A percentile compares a stretch with the other conserved stretches of the same genome.
These are phyloP conservation scores for Sungouiella thailandica DNA, from an alignment of 805 yeast genomes.

Conservation along the genomic window DNA sequence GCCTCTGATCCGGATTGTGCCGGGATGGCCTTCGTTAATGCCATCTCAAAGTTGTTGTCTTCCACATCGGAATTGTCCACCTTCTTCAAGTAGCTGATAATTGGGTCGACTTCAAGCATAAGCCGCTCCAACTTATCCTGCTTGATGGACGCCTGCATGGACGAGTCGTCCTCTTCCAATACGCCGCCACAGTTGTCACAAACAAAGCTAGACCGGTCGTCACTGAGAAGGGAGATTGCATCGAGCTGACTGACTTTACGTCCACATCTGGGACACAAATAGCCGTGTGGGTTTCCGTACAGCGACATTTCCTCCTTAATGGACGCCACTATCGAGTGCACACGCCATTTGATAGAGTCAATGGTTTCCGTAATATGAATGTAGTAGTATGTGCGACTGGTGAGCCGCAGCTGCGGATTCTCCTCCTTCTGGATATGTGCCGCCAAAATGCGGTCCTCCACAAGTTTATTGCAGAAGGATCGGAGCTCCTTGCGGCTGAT, in stretches of 20 bases:
- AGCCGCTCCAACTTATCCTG: slow-evolving; percentile 77
- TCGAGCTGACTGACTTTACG: slow-evolving; percentile 81
- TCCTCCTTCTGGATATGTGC: slow-evolving; percentile 67
- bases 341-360: slow-evolving; percentile 94
- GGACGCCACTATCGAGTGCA: slow-evolving; percentile 75
- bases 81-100: slow-evolving; percentile 70
- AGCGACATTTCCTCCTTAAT: slow-evolving; percentile 80
- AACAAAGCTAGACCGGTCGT: slow-evolving; percentile 72
- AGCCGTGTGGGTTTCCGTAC: slow-evolving; percentile 90
- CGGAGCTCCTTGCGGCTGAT: slow-evolving; percentile 85
- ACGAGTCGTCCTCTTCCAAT: slow-evolving; percentile 82
- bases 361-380: slow-evolving; percentile 90
- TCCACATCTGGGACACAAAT: slow-evolving; percentile 81
- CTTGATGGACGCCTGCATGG: slow-evolving; percentile 71
- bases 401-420: slow-evolving; percentile 55
- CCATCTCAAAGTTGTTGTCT: slow-evolving; percentile 40
- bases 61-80: slow-evolving; percentile 38
- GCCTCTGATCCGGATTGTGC: slow-evolving; percentile 69
- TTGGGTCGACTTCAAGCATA: slow-evolving; percentile 87
- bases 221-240: slow-evolving; percentile 76
- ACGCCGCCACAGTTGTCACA: slow-evolving; percentile 81
- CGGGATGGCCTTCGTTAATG: slow-evolving; percentile 78
- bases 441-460: slow-evolving; percentile 77
- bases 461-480: slow-evolving; percentile 69
- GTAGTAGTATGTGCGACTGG: slow-evolving; percentile 75